These are phyloP conservation scores for Mortierella sp. DNA, from an alignment of 371 early-diverging fungal species.

Conservation along the genomic window DNA sequence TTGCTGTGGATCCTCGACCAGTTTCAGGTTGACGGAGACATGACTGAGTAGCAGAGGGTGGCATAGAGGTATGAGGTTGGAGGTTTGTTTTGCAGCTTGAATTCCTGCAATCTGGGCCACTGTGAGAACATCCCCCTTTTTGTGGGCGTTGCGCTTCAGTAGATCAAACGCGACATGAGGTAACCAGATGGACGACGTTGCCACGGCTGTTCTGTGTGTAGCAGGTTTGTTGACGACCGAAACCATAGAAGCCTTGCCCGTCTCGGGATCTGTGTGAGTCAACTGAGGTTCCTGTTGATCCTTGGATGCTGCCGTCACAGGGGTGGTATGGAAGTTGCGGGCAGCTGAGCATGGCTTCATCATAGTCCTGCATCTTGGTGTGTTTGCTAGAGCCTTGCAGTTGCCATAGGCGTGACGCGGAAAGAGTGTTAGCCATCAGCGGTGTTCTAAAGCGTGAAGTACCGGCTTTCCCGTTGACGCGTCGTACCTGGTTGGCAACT, in stretches of 20 bases:
- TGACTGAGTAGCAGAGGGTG: constrained; percentile 85
- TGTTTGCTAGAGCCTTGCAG: no score
- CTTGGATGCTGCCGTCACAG: neutral
- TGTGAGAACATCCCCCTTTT: constrained; percentile 89
- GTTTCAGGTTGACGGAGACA: constrained; percentile 71
- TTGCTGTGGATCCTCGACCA: constrained; percentile 52
- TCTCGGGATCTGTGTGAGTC: constrained; percentile 80
- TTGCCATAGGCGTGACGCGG: no score
- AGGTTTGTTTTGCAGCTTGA: constrained; percentile 89
- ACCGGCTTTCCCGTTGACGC: no score
- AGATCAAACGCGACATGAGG: constrained; percentile 69
- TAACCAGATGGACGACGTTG: constrained; percentile 74
- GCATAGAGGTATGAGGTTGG: constrained; percentile 87
- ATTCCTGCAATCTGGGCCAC: constrained; percentile 94
- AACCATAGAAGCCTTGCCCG: constrained; percentile 88
- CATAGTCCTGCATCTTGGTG: no score
- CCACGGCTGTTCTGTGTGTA: constrained; percentile 79
- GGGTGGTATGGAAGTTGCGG: no score
- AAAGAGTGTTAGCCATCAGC: no score
- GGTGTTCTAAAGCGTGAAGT: no score
- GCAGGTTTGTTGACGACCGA: constrained; percentile 75
- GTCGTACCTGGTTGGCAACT: no score
- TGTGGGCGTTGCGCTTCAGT: constrained; percentile 66
- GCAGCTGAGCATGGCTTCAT: no score
- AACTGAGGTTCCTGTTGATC: constrained; percentile 48